phyloP scores from a whole-genome alignment of 164 flowering plant species.

The Liriodendron chinense region DNA sequence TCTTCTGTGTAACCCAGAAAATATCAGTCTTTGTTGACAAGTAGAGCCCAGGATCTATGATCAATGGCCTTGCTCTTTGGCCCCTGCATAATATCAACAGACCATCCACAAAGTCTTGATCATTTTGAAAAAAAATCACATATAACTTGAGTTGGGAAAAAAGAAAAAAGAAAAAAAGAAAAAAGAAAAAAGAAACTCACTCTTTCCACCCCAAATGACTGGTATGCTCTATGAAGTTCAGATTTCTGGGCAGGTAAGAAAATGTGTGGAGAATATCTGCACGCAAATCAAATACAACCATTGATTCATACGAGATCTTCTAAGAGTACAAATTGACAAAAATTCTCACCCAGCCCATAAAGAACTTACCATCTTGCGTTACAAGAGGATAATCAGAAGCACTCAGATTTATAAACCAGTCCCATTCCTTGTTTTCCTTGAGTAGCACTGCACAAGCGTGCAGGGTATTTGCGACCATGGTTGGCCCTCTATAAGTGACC shows the following conservation, averaged over 20 bases:
- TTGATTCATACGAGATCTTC: not conserved
- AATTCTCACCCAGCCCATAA: not conserved
- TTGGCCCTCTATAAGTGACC: conserved; percentile 93
- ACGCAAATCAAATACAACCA: conserved; percentile 8
- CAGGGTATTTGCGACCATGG: conserved; percentile 91
- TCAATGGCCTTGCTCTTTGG: conserved; percentile 83
- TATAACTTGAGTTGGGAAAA: not conserved
- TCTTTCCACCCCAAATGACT: conserved; percentile 86
- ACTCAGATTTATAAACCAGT: conserved; percentile 98
- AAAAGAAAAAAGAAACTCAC: conserved; percentile 41
- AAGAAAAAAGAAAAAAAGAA: too few species aligned
- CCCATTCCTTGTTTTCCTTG: conserved; percentile 77
- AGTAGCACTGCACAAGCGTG: conserved; percentile 94
- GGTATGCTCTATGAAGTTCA: conserved; percentile 89
- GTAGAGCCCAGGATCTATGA: conserved; percentile 86
- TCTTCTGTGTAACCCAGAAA: conserved; percentile 49
- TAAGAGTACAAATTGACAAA: too few species aligned
- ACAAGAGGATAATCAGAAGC: conserved; percentile 99
- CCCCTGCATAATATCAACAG: conserved; percentile 44
- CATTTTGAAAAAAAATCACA: not conserved
- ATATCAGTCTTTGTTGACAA: conserved; percentile 50
- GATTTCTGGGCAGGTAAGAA: conserved; percentile 44
- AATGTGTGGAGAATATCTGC: conserved; percentile 81
- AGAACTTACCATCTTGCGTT: conserved; percentile 88
- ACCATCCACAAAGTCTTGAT: not conserved